A percentile compares a stretch with the other conserved stretches of the same genome.
These are phyloP conservation scores for Pestalotiopsis sp. DNA, from an alignment of 2,329 filamentous ascomycete species.

Conservation along the genomic window DNA sequence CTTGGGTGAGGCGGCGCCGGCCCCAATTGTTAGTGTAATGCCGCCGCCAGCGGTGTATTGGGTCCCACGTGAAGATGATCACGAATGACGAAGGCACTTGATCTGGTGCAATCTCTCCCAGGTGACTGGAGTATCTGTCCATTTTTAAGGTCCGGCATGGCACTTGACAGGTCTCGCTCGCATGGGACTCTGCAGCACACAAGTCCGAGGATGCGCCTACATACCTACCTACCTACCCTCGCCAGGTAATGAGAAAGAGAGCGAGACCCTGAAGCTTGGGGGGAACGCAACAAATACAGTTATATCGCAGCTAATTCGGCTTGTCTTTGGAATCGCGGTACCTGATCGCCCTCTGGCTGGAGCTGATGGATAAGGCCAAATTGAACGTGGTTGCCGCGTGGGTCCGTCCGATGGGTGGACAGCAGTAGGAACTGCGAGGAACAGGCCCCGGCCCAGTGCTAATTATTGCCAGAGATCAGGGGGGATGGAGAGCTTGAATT, in stretches of 20 bases:
- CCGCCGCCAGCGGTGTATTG: slow-evolving; percentile 3
- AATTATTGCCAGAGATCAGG: slow-evolving; percentile 6
- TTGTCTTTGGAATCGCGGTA: not conserved
- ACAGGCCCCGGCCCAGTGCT: not conserved
- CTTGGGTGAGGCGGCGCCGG: slow-evolving; percentile 9
- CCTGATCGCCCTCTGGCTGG: not conserved
- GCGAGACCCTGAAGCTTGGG: no score
- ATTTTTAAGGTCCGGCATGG: not conserved
- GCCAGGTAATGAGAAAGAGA: not conserved
- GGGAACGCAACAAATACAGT: no score
- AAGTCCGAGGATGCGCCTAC: not conserved
- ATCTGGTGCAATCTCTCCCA: not conserved
- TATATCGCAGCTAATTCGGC: not conserved
- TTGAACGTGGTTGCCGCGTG: slow-evolving; percentile 2
- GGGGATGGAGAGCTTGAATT: slow-evolving; percentile 7
- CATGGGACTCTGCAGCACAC: not conserved
- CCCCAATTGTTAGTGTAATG: slow-evolving; percentile 6
- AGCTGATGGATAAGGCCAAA: not conserved
- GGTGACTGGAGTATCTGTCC: not conserved
- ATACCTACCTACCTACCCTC: no score
- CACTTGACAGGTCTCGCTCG: not conserved
- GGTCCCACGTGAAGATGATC: not conserved
- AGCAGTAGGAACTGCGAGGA: not conserved
- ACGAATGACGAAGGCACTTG: not conserved
- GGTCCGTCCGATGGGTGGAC: not conserved